These are phyloP conservation scores for Exserohilum rostratum DNA, from an alignment of 2,329 filamentous ascomycete genomes.

Conservation along the genomic window DNA sequence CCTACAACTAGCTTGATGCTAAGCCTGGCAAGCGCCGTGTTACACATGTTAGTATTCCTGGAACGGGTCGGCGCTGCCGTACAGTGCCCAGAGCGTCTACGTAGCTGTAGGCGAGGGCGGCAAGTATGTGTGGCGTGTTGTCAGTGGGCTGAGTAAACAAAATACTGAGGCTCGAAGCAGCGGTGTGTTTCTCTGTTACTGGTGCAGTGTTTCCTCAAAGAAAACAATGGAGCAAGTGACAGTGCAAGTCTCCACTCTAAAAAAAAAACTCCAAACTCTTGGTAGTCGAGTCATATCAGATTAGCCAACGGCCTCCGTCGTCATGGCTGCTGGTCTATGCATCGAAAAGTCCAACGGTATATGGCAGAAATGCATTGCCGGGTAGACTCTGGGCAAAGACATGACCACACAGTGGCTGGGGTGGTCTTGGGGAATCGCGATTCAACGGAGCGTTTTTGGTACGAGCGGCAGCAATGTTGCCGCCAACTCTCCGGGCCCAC, in stretches of 20 bases:
- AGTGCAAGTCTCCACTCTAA: neutral
- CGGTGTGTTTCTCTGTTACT: constrained; percentile 13
- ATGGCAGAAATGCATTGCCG: constrained; percentile 20
- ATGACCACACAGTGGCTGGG: constrained; percentile 22
- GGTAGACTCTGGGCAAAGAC: constrained; percentile 8
- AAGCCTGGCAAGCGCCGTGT: neutral
- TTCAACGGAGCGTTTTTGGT: constrained; percentile 5
- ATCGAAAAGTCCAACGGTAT: constrained; percentile 10
- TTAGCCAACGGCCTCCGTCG: neutral
- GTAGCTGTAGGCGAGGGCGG: neutral
- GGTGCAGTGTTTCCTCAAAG: neutral
- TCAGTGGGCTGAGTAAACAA: constrained; percentile 7
- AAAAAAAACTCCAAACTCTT: neutral
- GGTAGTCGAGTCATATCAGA: constrained; percentile 2
- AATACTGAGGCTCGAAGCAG: neutral
- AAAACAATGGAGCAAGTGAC: neutral
- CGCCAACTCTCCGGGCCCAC: constrained; percentile 1
- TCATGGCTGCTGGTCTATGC: neutral
- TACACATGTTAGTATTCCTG: neutral
- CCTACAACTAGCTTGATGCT: neutral
- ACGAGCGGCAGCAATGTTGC: constrained; percentile 21
- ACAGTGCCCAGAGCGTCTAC: neutral
- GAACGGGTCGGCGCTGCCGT: neutral
- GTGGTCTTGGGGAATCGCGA: constrained; percentile 14
- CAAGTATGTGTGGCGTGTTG: constrained; percentile 5